Evolutionary conservation across 345 rosid species (phyloP).

Genomic region (Aquilaria malaccensis): DNA sequence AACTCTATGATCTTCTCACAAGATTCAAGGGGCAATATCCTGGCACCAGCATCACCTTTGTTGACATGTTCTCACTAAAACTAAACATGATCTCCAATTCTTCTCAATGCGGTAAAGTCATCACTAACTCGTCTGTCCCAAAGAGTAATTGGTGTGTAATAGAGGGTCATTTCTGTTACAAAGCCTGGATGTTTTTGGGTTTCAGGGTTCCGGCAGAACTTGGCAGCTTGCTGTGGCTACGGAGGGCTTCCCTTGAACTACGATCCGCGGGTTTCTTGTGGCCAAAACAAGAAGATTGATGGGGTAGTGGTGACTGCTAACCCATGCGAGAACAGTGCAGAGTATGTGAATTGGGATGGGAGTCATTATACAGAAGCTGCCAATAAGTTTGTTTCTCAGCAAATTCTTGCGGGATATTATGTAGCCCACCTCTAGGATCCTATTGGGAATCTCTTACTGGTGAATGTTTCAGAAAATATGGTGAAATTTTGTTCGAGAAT

Average conservation of each 20-base stretch:
- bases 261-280: constrained; percentile 32
- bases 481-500: no score
- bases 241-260: constrained; percentile 42
- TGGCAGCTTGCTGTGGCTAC: constrained; percentile 43
- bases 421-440: not conserved
- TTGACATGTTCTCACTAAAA: constrained; percentile 41
- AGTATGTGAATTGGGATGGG: constrained; percentile 44
- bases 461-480: no score
- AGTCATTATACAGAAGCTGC: constrained; percentile 42
- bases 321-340: constrained; percentile 25
- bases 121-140: not conserved
- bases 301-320: constrained; percentile 28
- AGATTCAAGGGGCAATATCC: constrained; percentile 21
- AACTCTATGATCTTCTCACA: constrained; percentile 24
- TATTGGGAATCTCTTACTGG: no score
- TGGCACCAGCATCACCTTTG: constrained; percentile 30
- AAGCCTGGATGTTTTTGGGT: not conserved
- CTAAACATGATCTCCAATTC: constrained; percentile 31
- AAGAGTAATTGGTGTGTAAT: not conserved
- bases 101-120: constrained; percentile 24
- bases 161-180: not conserved
- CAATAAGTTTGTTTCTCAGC: constrained; percentile 19
- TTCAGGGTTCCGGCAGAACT: constrained; percentile 28
- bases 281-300: constrained; percentile 26
- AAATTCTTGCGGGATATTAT: constrained; percentile 24